Conservation (phyloP, 1,139 yeast species). For the Hansenula lynferdii region DNA sequence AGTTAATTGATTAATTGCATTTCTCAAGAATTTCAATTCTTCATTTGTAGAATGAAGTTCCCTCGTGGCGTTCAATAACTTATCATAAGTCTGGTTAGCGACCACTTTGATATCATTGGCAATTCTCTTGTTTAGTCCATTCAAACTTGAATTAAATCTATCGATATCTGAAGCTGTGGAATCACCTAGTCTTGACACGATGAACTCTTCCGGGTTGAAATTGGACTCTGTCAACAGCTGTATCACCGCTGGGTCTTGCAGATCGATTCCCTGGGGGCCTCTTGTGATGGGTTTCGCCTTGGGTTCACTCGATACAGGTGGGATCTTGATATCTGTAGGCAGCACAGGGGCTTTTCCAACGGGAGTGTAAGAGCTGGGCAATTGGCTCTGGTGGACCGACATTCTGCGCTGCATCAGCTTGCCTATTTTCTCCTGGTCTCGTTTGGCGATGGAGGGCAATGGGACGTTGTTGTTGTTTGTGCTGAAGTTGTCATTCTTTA, state of each 20-base stretch:
- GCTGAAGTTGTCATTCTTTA: slow-evolving; percentile 15
- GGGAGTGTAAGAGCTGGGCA: slow-evolving; percentile 1
- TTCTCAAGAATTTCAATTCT: slow-evolving; percentile 59
- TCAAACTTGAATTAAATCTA: slow-evolving; percentile 57
- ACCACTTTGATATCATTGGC: slow-evolving; percentile 61
- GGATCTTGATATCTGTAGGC: slow-evolving; percentile 23
- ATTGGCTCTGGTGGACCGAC: slow-evolving; percentile 30
- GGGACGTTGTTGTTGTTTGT: slow-evolving; percentile 20
- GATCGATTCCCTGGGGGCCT: slow-evolving; percentile 7
- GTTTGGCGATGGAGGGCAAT: slow-evolving; percentile 28
- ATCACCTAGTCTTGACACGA: slow-evolving; percentile 49
- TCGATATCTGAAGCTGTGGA: slow-evolving; percentile 76
- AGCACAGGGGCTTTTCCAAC: slow-evolving; percentile 34
- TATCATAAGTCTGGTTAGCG: slow-evolving; percentile 67
- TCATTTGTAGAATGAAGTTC: slow-evolving; percentile 60
- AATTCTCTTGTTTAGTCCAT: slow-evolving; percentile 47
- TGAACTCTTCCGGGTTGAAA: slow-evolving; percentile 47
- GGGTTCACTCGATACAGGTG: not conserved
- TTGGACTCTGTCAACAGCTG: slow-evolving; percentile 27
- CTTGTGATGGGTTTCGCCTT: not conserved
- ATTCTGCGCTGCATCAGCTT: slow-evolving; percentile 35
- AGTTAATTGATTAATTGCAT: slow-evolving; percentile 55
- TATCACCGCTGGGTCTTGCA: slow-evolving; percentile 18
- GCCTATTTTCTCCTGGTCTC: slow-evolving; percentile 34
- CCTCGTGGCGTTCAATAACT: slow-evolving; percentile 62